Evolutionary conservation across 2,329 filamentous ascomycete genomes (phyloP).

Genomic region (Neospermospora avenae): DNA sequence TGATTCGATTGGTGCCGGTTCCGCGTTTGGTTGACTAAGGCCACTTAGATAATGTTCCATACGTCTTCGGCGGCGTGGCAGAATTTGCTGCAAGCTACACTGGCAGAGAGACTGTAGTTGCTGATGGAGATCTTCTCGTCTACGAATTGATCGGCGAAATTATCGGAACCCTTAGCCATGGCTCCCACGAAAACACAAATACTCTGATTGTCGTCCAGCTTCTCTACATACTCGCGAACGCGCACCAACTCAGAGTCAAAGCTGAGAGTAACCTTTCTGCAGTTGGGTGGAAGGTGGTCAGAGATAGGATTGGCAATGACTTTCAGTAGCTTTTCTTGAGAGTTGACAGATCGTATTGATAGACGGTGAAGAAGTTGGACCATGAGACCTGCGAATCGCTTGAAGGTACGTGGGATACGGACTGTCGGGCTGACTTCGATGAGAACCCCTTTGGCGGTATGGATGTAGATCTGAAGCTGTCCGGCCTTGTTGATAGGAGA

Average conservation of each 20-base stretch:
- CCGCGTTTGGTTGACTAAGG: constrained; percentile 11
- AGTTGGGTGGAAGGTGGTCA: constrained; percentile 93
- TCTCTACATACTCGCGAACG: constrained; percentile 83
- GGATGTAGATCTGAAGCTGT: constrained; percentile 96
- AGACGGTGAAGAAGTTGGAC: constrained; percentile 94
- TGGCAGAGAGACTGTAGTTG: constrained; percentile 95
- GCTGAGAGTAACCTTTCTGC: constrained; percentile 94
- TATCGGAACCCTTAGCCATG: constrained; percentile 96
- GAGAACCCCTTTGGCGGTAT: constrained; percentile 93
- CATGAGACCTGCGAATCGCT: constrained; percentile 98
- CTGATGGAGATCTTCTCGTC: constrained; percentile 98
- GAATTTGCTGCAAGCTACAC: constrained; percentile 99
- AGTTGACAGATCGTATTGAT: constrained; percentile 93
- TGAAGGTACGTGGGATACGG: constrained; percentile 96
- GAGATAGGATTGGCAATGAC: constrained; percentile 98
- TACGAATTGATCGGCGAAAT: constrained; percentile 90
- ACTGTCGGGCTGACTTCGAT: constrained; percentile 99
- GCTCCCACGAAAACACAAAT: constrained; percentile 97
- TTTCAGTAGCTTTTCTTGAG: constrained; percentile 93
- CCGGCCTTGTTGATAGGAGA: constrained; percentile 99
- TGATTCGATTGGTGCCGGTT: constrained; percentile 18
- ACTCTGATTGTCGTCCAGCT: constrained; percentile 77
- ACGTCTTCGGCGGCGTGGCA: constrained; percentile 96
- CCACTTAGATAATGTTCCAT: constrained; percentile 80
- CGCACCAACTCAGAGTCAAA: constrained; percentile 88